A percentile compares a stretch with the other conserved stretches of the same genome.
These are phyloP conservation scores for Allomyces javanicus DNA, from an alignment of 192 early-diverging fungal genomes.

Conservation along the genomic window DNA sequence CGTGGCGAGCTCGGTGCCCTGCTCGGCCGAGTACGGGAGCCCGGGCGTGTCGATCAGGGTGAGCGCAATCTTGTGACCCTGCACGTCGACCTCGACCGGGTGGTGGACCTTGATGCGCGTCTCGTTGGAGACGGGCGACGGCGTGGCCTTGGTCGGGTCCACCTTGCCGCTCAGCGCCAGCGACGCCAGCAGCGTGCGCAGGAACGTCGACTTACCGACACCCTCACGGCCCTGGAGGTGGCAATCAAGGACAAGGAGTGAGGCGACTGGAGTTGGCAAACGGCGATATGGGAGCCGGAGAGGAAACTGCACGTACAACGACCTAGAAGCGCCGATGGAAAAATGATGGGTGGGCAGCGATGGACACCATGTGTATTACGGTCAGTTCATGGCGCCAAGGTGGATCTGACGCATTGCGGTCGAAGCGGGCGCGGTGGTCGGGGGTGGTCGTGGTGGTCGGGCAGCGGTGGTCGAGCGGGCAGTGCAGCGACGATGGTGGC, in stretches of 20 bases:
- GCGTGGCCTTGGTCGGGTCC: neutral
- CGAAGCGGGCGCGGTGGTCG: too few relatives aligned
- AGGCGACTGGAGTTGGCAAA: too few relatives aligned
- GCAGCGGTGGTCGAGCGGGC: too few relatives aligned
- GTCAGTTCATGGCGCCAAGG: too few relatives aligned
- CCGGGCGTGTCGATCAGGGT: constrained; percentile 5
- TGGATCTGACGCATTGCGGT: too few relatives aligned
- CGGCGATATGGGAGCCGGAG: too few relatives aligned
- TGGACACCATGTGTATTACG: too few relatives aligned
- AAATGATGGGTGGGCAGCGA: too few relatives aligned
- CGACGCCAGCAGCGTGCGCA: neutral
- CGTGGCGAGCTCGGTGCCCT: constrained; percentile 1
- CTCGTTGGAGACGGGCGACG: neutral
- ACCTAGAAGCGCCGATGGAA: too few relatives aligned
- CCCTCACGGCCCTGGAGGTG: neutral
- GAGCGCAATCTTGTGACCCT: constrained; percentile 4
- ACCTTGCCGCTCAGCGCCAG: neutral
- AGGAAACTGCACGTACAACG: too few relatives aligned
- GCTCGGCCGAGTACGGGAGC: constrained; percentile 1
- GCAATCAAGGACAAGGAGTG: neutral
- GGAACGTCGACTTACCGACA: neutral
- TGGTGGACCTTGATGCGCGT: neutral
- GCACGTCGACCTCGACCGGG: neutral
- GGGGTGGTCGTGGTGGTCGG: too few relatives aligned
- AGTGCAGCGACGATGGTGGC: too few relatives aligned